Percentiles rank a stretch among this genome's conserved stretches.
Evolutionary conservation across 164 flowering plant genomes (phyloP).

Genomic region (Warburgia ugandensis): DNA sequence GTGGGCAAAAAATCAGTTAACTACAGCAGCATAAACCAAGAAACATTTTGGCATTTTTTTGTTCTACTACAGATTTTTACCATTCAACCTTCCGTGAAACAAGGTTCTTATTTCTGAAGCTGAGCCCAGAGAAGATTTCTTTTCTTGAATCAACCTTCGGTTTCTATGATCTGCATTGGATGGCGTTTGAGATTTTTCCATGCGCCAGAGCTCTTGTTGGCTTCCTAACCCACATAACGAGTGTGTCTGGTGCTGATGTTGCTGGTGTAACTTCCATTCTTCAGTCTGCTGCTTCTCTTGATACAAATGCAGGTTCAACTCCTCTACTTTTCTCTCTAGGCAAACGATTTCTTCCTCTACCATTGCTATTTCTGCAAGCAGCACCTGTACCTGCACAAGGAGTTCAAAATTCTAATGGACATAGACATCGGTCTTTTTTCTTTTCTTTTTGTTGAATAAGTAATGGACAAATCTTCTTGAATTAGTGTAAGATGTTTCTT

Average conservation of each 20-base stretch:
- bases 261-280: not conserved
- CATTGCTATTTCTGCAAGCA: constrained; percentile 10
- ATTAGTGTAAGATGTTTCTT: no score
- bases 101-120: constrained; percentile 32
- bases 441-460: no score
- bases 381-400: constrained; percentile 10
- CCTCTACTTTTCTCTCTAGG: constrained; percentile 12
- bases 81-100: constrained; percentile 19
- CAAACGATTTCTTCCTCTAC: constrained; percentile 13
- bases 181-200: not conserved
- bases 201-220: not conserved
- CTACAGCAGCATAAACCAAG: no score
- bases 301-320: constrained; percentile 6
- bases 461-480: no score
- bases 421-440: no score
- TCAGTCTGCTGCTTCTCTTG: constrained; percentile 6
- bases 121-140: constrained; percentile 39
- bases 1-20: not conserved
- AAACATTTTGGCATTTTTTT: not conserved
- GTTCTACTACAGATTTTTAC: constrained; percentile 23
- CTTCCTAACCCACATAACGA: constrained; percentile 7
- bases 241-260: not conserved
- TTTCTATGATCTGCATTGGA: not conserved
- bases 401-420: constrained; percentile 1
- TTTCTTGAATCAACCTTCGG: constrained; percentile 15